phyloP scores from a whole-genome alignment of 2,329 filamentous ascomycete genomes.

The Fusarium sp. region DNA sequence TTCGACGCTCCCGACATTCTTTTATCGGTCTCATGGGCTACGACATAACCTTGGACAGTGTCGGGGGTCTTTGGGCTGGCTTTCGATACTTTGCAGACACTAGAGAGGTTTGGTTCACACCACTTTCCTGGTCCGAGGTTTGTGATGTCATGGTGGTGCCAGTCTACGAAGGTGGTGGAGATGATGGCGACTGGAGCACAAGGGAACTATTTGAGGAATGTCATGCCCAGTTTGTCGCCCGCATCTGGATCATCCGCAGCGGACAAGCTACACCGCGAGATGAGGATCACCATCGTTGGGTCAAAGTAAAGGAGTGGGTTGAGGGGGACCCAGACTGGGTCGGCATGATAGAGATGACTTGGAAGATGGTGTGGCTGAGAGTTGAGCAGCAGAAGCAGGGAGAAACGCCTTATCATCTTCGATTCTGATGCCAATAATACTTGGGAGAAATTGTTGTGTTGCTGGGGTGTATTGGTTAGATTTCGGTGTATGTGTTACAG shows the following conservation, averaged over 20 bases:
- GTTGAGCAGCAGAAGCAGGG: neutral
- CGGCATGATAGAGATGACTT: neutral
- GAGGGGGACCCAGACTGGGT: neutral
- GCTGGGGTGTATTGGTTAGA: too few species aligned
- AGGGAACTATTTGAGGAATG: too few species aligned
- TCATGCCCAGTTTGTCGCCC: neutral
- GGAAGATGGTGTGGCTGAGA: neutral
- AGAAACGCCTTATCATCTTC: neutral
- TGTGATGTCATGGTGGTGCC: neutral
- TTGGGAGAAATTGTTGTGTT: too few species aligned
- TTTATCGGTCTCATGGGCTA: too few species aligned
- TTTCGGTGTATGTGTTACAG: too few species aligned
- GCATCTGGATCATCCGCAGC: constrained; percentile 1
- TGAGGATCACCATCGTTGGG: neutral
- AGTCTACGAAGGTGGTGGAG: neutral
- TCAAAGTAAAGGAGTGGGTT: neutral
- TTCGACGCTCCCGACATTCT: too few species aligned
- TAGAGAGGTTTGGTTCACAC: constrained; percentile 3
- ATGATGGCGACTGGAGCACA: neutral
- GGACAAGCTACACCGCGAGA: neutral
- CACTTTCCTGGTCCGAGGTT: neutral
- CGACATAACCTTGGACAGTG: too few species aligned
- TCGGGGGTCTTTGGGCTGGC: neutral
- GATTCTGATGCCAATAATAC: neutral
- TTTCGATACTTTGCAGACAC: neutral